Evolutionary conservation across 2,329 filamentous ascomycete genomes (phyloP), one percentile per base, ranked within the genome.

Genomic region (Neofusicoccum parvum): DNA sequence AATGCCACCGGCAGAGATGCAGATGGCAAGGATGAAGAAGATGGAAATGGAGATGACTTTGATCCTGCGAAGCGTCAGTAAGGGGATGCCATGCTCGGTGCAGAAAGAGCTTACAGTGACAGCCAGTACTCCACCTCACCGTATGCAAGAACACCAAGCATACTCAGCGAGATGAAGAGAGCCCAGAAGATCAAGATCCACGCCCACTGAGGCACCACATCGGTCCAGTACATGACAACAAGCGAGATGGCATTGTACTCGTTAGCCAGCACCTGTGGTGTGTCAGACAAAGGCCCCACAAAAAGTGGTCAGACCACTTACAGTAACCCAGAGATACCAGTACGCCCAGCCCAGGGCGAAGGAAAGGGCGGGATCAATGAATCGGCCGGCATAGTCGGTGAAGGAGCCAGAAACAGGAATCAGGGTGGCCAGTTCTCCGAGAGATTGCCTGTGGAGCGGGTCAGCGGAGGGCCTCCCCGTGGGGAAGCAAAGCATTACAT

Each of bases 71-170:
- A 15, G 17, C 1, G 32, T 48, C 3, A 48, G n/a, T 17, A 34
- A 32, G 11, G 1, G 12, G 7, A 5, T 14, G 10, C 2, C 6
- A 12, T n/a, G 1, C 20, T 37, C 43, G 14, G 45, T 12, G n/a
- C 75, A 75, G 1, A 11, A 9, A 37, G 15, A 45, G 20, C 56
- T 60, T 37, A 60, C 56, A 37, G 53, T 9, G 58, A 63, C n/a
- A 80, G 67, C 74, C 76, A 80, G 64, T 79, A 81, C 68, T 87
- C 84, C 56, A 83, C 79, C 67, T 86, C 84, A n/a, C 84, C 84
- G 68, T 84, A 86, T 20, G 82, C 76, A 34, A 80, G 53, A n/a
- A 80, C 74, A 0, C 78, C 78, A 4, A 80, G 69, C 64, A 81
- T 74, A 0, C 77, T 80, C 6, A 82, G 70, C 3, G 68, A 70